phyloP scores from a whole-genome alignment of 2,329 filamentous ascomycete genomes.

The Ascocoryne sarcoides region DNA sequence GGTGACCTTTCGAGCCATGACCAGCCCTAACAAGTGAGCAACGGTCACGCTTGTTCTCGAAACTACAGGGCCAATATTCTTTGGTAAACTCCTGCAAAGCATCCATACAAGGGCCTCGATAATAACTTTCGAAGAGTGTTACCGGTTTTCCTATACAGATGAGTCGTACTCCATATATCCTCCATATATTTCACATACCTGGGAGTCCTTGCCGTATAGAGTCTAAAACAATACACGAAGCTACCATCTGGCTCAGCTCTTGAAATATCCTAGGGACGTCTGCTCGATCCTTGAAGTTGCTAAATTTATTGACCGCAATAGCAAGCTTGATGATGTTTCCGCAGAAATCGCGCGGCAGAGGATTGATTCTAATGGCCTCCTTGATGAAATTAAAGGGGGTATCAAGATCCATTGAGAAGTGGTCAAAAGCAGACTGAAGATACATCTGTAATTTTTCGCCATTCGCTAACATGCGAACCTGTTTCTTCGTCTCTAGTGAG shows the following conservation, averaged over 20 bases:
- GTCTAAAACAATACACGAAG: slow-evolving; percentile 11
- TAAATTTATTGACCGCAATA: slow-evolving; percentile 1
- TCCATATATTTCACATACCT: not conserved
- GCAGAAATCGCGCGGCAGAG: slow-evolving; percentile 9
- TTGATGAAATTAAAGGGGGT: slow-evolving; percentile 8
- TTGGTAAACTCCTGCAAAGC: not conserved
- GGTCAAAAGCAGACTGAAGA: slow-evolving; percentile 9
- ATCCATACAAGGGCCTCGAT: not conserved
- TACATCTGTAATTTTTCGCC: slow-evolving; percentile 3
- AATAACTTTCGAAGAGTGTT: too few relatives aligned
- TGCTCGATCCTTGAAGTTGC: not conserved
- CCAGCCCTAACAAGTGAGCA: slow-evolving; percentile 4
- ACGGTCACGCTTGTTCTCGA: not conserved
- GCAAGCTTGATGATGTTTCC: slow-evolving; percentile 12
- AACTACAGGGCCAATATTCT: not conserved
- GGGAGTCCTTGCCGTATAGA: slow-evolving; percentile 1
- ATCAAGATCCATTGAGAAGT: slow-evolving; percentile 7
- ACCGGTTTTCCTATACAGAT: too few relatives aligned
- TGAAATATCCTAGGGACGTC: slow-evolving; percentile 3
- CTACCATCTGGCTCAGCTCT: slow-evolving; percentile 4
- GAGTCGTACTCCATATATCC: too few relatives aligned
- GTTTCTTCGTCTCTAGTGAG: not conserved
- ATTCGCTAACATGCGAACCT: slow-evolving; percentile 4
- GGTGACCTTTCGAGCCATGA: slow-evolving; percentile 9
- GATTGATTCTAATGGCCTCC: slow-evolving; percentile 5